Evolutionary conservation across 1,139 yeast species (phyloP).

Genomic region (Lodderomyces elongisporus): DNA sequence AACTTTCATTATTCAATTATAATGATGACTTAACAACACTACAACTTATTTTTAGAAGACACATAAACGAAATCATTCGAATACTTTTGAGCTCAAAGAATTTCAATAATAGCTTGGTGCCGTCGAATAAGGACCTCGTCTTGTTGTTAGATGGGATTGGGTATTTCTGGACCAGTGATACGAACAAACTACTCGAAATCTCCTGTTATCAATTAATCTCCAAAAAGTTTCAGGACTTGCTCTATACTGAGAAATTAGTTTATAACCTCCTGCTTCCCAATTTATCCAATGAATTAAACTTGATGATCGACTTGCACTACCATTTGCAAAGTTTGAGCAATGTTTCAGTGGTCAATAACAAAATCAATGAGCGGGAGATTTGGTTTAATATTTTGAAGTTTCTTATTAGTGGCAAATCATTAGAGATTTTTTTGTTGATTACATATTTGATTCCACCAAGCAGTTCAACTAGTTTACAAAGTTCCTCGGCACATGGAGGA

Average conservation of each 20-base stretch:
- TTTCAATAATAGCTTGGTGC: slow-evolving; percentile 20
- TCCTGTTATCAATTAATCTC: slow-evolving; percentile 41
- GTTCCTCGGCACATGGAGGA: slow-evolving; percentile 38
- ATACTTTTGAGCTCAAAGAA: slow-evolving; percentile 39
- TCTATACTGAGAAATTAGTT: slow-evolving; percentile 29
- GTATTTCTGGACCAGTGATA: slow-evolving; percentile 41
- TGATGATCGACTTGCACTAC: slow-evolving; percentile 43
- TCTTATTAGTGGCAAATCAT: slow-evolving; percentile 40
- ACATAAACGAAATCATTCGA: slow-evolving; percentile 42
- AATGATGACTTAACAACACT: slow-evolving; percentile 48
- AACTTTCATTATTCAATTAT: slow-evolving; percentile 39
- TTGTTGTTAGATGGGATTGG: slow-evolving; percentile 42
- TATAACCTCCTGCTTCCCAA: slow-evolving; percentile 36
- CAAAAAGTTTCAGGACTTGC: slow-evolving; percentile 33
- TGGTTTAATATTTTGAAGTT: slow-evolving; percentile 44
- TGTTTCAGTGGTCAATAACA: slow-evolving; percentile 10
- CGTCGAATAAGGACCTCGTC: slow-evolving; percentile 17
- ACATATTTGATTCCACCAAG: slow-evolving; percentile 44
- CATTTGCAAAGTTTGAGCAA: slow-evolving; percentile 37
- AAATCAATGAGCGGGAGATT: slow-evolving; percentile 33
- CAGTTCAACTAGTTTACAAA: slow-evolving; percentile 38
- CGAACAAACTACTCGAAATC: slow-evolving; percentile 37
- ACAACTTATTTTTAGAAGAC: slow-evolving; percentile 44
- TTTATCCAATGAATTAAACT: slow-evolving; percentile 37
- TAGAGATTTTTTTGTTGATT: slow-evolving; percentile 36